Evolutionary conservation across 2,329 filamentous ascomycete genomes (phyloP).

Genomic region (Monilinia fructigena): DNA sequence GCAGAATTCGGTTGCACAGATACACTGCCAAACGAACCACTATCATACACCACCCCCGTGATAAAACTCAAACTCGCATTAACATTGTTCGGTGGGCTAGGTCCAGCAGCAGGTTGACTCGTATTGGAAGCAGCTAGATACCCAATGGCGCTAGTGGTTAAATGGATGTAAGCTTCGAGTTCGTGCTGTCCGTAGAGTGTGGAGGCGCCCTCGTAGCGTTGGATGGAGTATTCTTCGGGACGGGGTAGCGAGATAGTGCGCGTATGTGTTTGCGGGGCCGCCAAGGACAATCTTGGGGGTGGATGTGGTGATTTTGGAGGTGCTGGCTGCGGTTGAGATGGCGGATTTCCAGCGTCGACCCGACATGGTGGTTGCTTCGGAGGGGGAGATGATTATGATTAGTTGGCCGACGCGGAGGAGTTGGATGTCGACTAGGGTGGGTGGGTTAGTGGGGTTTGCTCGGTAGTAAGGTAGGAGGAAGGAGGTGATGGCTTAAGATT

Average conservation of each 20-base stretch:
- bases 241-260: conserved; percentile 71
- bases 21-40: conserved; percentile 66
- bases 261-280: conserved; percentile 85
- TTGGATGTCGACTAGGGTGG: conserved; percentile 70
- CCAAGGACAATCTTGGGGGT: conserved; percentile 76
- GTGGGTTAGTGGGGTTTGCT: neutral
- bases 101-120: conserved; percentile 49
- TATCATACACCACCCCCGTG: conserved; percentile 73
- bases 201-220: conserved; percentile 89
- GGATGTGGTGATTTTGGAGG: conserved; percentile 35
- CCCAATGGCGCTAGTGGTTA: conserved; percentile 68
- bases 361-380: conserved; percentile 89
- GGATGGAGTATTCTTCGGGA: conserved; percentile 77
- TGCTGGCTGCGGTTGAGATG: conserved; percentile 45
- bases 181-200: conserved; percentile 83
- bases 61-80: conserved; percentile 75
- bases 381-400: conserved; percentile 77
- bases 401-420: conserved; percentile 80
- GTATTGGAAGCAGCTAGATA: conserved; percentile 57
- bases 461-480: conserved; percentile 60
- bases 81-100: conserved; percentile 75
- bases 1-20: conserved; percentile 51
- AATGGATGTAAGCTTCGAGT: conserved; percentile 81
- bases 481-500: neutral
- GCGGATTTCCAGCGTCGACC: conserved; percentile 81